phyloP scores from a whole-genome alignment of 768 basidiomycete species.

The Leccinum arenicola region DNA sequence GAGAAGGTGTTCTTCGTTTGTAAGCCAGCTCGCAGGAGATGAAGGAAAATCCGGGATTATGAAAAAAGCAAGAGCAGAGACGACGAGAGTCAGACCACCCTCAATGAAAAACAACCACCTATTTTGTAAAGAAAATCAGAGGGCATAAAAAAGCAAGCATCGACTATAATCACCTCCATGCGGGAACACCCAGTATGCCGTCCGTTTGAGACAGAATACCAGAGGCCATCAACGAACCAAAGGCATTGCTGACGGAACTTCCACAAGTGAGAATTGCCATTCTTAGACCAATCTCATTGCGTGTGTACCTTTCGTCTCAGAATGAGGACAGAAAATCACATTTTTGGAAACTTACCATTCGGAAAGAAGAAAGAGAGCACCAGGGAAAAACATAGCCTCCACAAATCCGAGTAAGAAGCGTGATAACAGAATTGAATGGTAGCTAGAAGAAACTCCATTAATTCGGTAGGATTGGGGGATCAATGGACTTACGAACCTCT shows the following conservation, averaged over 20 bases:
- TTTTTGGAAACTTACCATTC: constrained; percentile 43
- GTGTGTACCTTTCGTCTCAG: constrained; percentile 43
- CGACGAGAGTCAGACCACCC: constrained; percentile 52
- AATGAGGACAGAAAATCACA: not conserved
- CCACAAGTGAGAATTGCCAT: constrained; percentile 69
- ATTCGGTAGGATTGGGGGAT: not conserved
- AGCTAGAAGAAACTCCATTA: constrained; percentile 37
- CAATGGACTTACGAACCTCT: constrained; percentile 13
- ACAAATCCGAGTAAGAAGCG: constrained; percentile 78
- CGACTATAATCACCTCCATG: constrained; percentile 60
- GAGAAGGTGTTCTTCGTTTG: constrained; percentile 49
- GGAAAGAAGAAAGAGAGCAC: constrained; percentile 61
- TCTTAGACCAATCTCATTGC: constrained; percentile 63
- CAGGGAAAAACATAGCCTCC: constrained; percentile 70
- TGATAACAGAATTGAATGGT: constrained; percentile 55
- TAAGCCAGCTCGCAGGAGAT: constrained; percentile 57
- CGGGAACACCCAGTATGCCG: constrained; percentile 58
- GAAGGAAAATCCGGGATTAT: constrained; percentile 74
- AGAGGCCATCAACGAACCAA: constrained; percentile 76
- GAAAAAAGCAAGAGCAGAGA: constrained; percentile 50
- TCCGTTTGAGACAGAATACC: constrained; percentile 70
- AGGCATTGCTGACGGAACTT: constrained; percentile 74
- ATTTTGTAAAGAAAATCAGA: not conserved
- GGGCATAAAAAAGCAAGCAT: not conserved
- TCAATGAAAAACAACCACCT: constrained; percentile 75